Evolutionary conservation across 352 stramenopile species (phyloP).

Genomic region (Phytophthora cryptogea): DNA sequence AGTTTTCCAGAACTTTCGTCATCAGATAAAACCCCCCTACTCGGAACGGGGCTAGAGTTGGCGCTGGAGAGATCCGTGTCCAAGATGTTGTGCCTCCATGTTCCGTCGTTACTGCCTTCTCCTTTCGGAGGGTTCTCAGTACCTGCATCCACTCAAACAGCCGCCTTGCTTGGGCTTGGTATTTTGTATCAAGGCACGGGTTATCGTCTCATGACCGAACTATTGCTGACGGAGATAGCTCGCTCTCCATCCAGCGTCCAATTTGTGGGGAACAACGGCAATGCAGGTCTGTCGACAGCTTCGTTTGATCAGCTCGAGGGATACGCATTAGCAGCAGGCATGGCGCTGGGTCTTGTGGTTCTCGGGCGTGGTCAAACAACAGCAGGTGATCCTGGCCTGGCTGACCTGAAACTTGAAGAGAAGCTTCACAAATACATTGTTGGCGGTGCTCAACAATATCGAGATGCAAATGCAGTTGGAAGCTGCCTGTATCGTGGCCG

Average conservation of each 20-base stretch:
- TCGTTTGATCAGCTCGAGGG: conserved; percentile 93
- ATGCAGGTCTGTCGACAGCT: conserved; percentile 46
- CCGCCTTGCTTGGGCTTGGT: conserved; percentile 95
- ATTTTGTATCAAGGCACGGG: conserved; percentile 96
- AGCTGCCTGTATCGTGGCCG: conserved; percentile 77
- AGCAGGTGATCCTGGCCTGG: conserved; percentile 85
- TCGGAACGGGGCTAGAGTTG: conserved; percentile 56
- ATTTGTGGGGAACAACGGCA: conserved; percentile 56
- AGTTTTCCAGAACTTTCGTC: conserved; percentile 29
- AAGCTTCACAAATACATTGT: conserved; percentile 96
- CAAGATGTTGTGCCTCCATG: conserved; percentile 99
- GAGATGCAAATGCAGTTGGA: conserved; percentile 46
- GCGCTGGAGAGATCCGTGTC: conserved; percentile 90
- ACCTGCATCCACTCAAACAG: conserved; percentile 93
- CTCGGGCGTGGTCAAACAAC: conserved; percentile 80
- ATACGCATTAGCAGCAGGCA: conserved; percentile 91
- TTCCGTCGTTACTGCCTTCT: conserved; percentile 94
- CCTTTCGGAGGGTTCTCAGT: conserved; percentile 97
- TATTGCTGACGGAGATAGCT: conserved; percentile 97
- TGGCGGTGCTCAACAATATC: conserved; percentile 67
- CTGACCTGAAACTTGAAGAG: conserved; percentile 97
- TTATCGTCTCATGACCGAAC: conserved; percentile 97
- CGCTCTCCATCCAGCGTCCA: conserved; percentile 78
- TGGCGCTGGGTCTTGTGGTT: conserved; percentile 96
- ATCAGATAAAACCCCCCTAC: conserved; percentile 38